These are phyloP conservation scores for Phenoliferia sp. DNA, from an alignment of 1,284 basidiomycete genomes.

Conservation along the genomic window DNA sequence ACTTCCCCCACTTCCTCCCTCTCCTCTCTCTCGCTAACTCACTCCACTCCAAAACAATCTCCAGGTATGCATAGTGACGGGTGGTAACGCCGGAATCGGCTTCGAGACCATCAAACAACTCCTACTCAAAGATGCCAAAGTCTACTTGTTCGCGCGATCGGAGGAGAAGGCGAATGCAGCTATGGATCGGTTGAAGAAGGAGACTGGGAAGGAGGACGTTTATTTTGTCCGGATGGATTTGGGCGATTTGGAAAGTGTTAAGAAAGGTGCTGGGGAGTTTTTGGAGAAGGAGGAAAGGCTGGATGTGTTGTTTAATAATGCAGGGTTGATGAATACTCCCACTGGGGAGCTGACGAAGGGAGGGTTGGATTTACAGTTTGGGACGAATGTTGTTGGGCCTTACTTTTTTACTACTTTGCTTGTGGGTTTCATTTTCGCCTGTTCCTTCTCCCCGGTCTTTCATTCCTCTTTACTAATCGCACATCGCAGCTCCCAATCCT, in stretches of 20 bases:
- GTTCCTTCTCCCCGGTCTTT: too few relatives aligned
- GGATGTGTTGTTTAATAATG: conserved; percentile 47
- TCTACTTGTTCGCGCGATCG: conserved; percentile 58
- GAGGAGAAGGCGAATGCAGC: conserved; percentile 49
- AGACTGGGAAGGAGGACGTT: conserved; percentile 44
- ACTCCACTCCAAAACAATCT: neutral
- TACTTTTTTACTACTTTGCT: conserved; percentile 5
- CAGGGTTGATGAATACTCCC: conserved; percentile 54
- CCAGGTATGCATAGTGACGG: conserved; percentile 43
- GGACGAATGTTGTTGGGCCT: conserved; percentile 48
- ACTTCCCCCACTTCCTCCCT: neutral
- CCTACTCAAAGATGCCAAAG: conserved; percentile 56
- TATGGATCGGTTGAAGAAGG: conserved; percentile 44
- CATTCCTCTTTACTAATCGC: too few relatives aligned
- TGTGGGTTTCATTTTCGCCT: neutral
- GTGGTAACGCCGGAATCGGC: conserved; percentile 33
- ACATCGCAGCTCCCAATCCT: conserved; percentile 50
- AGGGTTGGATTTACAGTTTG: conserved; percentile 54
- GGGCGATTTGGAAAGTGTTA: conserved; percentile 54
- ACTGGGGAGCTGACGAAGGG: conserved; percentile 50
- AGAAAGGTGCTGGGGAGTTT: conserved; percentile 53
- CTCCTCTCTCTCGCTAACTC: neutral
- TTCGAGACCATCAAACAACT: conserved; percentile 37
- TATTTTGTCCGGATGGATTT: conserved; percentile 58
- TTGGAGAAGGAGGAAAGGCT: conserved; percentile 43